Base-by-base conservation (phyloP, 2,329 filamentous ascomycete genomes). In the Rhynchosporium agropyri region DNA sequence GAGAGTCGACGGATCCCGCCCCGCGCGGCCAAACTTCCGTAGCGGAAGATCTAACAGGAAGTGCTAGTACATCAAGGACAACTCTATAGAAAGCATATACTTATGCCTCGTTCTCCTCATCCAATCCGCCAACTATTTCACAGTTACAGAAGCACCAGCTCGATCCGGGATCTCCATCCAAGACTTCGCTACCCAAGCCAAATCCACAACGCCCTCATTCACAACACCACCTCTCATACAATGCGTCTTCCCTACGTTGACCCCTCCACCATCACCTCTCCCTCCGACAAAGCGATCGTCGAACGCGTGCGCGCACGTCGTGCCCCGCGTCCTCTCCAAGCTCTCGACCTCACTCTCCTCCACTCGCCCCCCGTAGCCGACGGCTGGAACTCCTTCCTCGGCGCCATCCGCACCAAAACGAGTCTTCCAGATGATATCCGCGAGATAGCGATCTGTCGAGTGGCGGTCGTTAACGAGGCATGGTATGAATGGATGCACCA, bases 401-500 rank as follows among this genome's bases (percentile, higher is more conserved):
- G 87, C 63, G 84, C 85, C 31, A 75, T 88, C 40, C 82, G 86
- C 67, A 85, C 83, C 48, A 77, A 77, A 67, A 83, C 84, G 2
- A 66, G 66, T 3, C 71, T 88, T 5, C 60, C 76, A 3, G 81
- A 79, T 55, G 81, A 84, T 69, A 73, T 92, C 59, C 86, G 90
- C 68, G 91, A 96, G 79, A 80, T 93, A 20, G 88, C 90, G 68
- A 93, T 96, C 70, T 91, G 86, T 71, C 84, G 91, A 55, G 89
- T 96, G 13, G 92, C 92, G 12, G 87, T 89, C 15, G 83, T 91
- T 70, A 96, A 96, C 76, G 77, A 82, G 20, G 92, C 92, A 1
- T 91, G 89, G 86, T 96, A 92, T 76, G 92, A 96, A 76, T 96
- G 90, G 91, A 83, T 79, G 42, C 85, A 91, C 60, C 92, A 96